Base-by-base conservation (phyloP, 2,329 filamentous ascomycete species). In the Cladorrhinum sp. region DNA sequence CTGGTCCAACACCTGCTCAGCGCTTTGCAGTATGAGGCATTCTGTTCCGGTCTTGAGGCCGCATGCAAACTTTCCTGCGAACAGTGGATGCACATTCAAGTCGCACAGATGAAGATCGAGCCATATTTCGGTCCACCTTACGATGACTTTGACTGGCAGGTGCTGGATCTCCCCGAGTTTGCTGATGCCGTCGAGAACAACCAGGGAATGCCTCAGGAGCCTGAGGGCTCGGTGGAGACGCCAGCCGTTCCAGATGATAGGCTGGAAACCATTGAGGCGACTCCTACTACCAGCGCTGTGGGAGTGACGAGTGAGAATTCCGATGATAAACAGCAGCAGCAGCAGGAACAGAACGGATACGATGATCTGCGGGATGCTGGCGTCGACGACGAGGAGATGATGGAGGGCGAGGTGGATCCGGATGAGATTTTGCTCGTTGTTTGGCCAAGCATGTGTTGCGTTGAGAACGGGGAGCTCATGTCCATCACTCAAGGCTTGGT, bases 101-200 rank as follows among this genome's bases (percentile, higher is more conserved):
- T 64, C 3, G 69, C 72, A 3, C 49, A 62, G 2, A 69, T 71
- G 60, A 74, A 74, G 68, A 71, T 75, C 60, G 73, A 75, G 67
- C 71, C 71, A 2, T 74, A 74, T 62, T 74, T 74, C 58, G 72
- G 72, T 2, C 72, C 72, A 6, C 72, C 72, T 0, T 73, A 70
- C 51, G 71, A 74, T 55, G 70, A 73, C 58, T 74, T 69, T 29
- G 72, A 73, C 63, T 74, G 72, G 72, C 72, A 74, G 64, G 68
- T 70, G 3, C 61, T 74, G 45, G 71, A 72, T 57, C 67, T 74
- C 55, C 68, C 70, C 18, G 71, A 71, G 58, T 69, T 73, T 13
- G 63, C 63, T n/a, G 63, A 65, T 58, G 64, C 62, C 1, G 61
- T 61, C 16, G 63, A 64, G 29, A 59, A 36, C 18, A 61, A 65